A percentile compares a stretch with the other conserved stretches of the same genome.
These are phyloP conservation scores for Didymella segeticola DNA, from an alignment of 2,329 filamentous ascomycete species.

Conservation along the genomic window DNA sequence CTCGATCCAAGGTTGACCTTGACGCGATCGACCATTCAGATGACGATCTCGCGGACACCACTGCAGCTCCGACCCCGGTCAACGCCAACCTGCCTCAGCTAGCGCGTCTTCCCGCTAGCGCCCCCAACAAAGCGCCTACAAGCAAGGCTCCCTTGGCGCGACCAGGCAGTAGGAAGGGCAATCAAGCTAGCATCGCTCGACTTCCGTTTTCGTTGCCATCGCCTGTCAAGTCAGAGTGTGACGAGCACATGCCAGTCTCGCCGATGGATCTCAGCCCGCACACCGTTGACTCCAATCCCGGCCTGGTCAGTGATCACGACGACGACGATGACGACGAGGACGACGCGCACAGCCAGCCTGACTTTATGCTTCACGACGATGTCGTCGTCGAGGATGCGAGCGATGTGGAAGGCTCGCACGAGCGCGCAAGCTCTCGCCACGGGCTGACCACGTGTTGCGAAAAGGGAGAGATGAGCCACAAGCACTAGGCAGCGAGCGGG, in stretches of 20 bases:
- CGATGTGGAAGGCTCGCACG: constrained; percentile 46
- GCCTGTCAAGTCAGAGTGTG: constrained; percentile 33
- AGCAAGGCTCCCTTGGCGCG: constrained; percentile 41
- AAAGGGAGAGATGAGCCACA: constrained; percentile 45
- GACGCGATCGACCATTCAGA: constrained; percentile 45
- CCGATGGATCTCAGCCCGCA: constrained; percentile 55
- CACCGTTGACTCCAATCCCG: constrained; percentile 57
- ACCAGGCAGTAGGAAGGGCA: constrained; percentile 44
- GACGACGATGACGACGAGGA: constrained; percentile 55
- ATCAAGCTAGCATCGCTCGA: constrained; percentile 34
- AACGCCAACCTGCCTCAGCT: constrained; percentile 38
- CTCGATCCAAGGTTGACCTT: constrained; percentile 46
- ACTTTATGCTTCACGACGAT: constrained; percentile 45
- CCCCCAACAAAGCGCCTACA: constrained; percentile 29
- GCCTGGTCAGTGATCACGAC: constrained; percentile 59
- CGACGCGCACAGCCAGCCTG: constrained; percentile 46
- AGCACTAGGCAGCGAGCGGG: constrained; percentile 39
- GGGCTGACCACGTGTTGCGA: constrained; percentile 43
- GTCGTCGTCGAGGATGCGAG: constrained; percentile 50
- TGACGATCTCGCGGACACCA: constrained; percentile 43
- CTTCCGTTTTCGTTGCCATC: constrained; percentile 42
- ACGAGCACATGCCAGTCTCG: constrained; percentile 41
- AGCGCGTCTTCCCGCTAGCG: constrained; percentile 41
- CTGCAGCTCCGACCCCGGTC: constrained; percentile 38
- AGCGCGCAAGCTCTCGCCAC: constrained; percentile 42